Percentiles rank a stretch among this genome's conserved stretches.
These are phyloP conservation scores for Podaxis pistillaris DNA, from an alignment of 768 basidiomycete species.

Conservation along the genomic window DNA sequence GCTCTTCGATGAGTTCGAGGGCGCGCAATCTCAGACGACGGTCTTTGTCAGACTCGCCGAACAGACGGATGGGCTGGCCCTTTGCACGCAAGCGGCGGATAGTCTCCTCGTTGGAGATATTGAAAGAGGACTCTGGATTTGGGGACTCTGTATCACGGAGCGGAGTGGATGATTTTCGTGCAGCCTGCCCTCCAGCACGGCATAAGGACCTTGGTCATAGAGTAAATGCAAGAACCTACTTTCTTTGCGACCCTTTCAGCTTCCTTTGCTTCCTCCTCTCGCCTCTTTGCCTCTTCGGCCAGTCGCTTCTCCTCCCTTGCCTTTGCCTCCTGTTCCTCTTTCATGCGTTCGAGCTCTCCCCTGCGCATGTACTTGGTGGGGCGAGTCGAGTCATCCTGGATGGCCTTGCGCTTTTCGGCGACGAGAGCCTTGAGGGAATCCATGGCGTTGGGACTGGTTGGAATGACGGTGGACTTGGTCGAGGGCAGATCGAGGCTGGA, in stretches of 20 bases:
- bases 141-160: conserved; percentile 38
- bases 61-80: conserved; percentile 92
- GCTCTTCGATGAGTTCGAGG: conserved; percentile 93
- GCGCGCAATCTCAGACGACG: conserved; percentile 86
- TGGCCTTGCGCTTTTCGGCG: conserved; percentile 78
- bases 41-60: conserved; percentile 95
- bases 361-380: conserved; percentile 87
- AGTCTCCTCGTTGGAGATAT: conserved; percentile 92
- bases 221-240: conserved; percentile 38
- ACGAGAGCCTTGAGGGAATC: conserved; percentile 91
- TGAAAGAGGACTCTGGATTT: conserved; percentile 61
- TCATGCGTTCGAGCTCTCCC: conserved; percentile 82
- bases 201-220: conserved; percentile 29
- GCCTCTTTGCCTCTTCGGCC: conserved; percentile 30
- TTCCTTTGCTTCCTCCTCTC: conserved; percentile 26
- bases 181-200: conserved; percentile 46
- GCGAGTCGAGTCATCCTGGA: conserved; percentile 49
- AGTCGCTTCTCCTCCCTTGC: conserved; percentile 32
- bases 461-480: conserved; percentile 15
- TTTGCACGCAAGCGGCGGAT: conserved; percentile 85
- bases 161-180: conserved; percentile 43
- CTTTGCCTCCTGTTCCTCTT: conserved; percentile 45
- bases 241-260: conserved; percentile 28
- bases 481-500: conserved; percentile 19
- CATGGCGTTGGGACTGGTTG: conserved; percentile 45